Conservation (phyloP, 2,329 filamentous ascomycete genomes). For the Huntiella abstrusa region DNA sequence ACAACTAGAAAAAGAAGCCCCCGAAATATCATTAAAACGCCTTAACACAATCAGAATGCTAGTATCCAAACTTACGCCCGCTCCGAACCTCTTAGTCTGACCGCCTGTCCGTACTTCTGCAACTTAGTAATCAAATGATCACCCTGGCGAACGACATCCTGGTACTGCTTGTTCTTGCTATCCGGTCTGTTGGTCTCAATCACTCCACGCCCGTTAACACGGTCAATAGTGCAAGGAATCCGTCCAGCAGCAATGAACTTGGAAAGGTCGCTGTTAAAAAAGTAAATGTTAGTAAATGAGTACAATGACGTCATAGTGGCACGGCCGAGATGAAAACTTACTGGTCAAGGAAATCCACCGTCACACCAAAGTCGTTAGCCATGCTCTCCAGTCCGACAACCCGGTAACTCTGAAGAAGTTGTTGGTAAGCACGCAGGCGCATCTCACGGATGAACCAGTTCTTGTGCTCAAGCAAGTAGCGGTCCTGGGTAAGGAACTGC, state of each 20-base stretch:
- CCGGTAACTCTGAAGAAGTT: constrained; percentile 90
- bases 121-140: constrained; percentile 97
- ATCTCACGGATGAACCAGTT: constrained; percentile 98
- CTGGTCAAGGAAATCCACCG: constrained; percentile 89
- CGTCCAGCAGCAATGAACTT: constrained; percentile 92
- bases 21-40: too few relatives aligned
- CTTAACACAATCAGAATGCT: neutral
- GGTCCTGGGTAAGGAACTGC: constrained; percentile 81
- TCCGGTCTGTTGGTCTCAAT: constrained; percentile 97
- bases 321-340: constrained; percentile 24
- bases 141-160: constrained; percentile 91
- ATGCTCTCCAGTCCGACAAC: constrained; percentile 95
- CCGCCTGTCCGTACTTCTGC: constrained; percentile 96
- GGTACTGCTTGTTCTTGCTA: constrained; percentile 99
- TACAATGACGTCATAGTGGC: neutral
- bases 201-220: constrained; percentile 85
- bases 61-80: constrained; percentile 40
- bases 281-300: neutral
- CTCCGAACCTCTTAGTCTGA: constrained; percentile 85
- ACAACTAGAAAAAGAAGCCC: too few relatives aligned
- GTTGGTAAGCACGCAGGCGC: constrained; percentile 88
- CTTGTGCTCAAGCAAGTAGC: constrained; percentile 89
- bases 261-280: constrained; percentile 54
- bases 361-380: constrained; percentile 92
- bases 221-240: constrained; percentile 92